Conservation (phyloP, 352 stramenopile genomes). For the Phytophthora litchii region DNA sequence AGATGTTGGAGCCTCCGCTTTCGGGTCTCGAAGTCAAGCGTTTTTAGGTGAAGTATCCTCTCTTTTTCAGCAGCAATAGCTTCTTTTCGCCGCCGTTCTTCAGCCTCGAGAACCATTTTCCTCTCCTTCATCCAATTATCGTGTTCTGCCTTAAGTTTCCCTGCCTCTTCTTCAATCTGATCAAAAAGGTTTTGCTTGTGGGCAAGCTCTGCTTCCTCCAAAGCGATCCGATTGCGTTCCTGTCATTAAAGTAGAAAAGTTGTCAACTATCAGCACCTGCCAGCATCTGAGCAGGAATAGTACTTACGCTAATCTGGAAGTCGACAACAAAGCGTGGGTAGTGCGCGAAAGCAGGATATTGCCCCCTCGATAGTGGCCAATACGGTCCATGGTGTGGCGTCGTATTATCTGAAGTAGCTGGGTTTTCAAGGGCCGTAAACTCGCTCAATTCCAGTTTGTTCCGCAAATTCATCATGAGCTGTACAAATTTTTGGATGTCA, state of each 20-base stretch:
- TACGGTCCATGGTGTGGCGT: constrained; percentile 11
- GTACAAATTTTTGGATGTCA: constrained; percentile 72
- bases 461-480: constrained; percentile 65
- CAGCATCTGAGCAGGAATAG: constrained; percentile 7
- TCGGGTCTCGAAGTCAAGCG: constrained; percentile 72
- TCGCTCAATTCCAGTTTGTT: constrained; percentile 43
- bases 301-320: constrained; percentile 82
- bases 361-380: constrained; percentile 69
- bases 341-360: constrained; percentile 82
- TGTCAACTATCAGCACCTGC: background rate
- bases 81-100: constrained; percentile 70
- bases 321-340: constrained; percentile 86
- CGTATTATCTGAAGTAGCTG: background rate
- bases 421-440: constrained; percentile 30
- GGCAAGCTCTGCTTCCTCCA: constrained; percentile 71
- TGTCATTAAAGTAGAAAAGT: constrained; percentile 22
- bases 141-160: constrained; percentile 64
- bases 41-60: constrained; percentile 70
- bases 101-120: constrained; percentile 52
- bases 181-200: constrained; percentile 70
- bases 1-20: constrained; percentile 69
- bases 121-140: constrained; percentile 72
- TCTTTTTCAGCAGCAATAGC: constrained; percentile 64
- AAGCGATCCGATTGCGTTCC: constrained; percentile 82
- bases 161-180: constrained; percentile 57